Percentiles rank a stretch among this genome's conserved stretches.
Conservation (phyloP, 176 grass and related monocot species). For the Elaeis guineensis region DNA sequence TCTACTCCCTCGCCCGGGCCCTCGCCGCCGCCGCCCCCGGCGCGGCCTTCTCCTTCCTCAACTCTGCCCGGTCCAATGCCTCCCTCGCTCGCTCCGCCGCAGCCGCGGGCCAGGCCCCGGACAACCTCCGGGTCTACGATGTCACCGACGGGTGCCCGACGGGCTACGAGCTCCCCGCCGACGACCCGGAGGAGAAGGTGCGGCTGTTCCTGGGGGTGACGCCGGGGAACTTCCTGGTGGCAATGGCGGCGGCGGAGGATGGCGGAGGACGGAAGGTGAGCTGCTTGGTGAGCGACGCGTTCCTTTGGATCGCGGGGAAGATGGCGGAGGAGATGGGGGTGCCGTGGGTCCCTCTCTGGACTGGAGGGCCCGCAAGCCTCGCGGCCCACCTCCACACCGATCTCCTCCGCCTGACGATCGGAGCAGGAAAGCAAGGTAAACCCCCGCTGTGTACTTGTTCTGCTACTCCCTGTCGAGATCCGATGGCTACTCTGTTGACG, state of each 20-base stretch:
- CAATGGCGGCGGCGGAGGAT: constrained; percentile 16
- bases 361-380: constrained; percentile 34
- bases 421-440: constrained; percentile 31
- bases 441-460: too few relatives aligned
- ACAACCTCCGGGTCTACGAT: constrained; percentile 36
- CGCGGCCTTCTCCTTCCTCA: constrained; percentile 25
- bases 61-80: constrained; percentile 17
- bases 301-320: constrained; percentile 49
- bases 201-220: constrained; percentile 33
- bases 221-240: constrained; percentile 20
- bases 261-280: constrained; percentile 25
- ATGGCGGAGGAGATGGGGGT: constrained; percentile 12
- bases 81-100: constrained; percentile 3
- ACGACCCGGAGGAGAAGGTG: constrained; percentile 17
- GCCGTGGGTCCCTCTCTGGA: constrained; percentile 47
- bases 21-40: constrained; percentile 31
- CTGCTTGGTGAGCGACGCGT: constrained; percentile 47
- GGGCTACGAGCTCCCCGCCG: background rate
- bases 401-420: constrained; percentile 20
- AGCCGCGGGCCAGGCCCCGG: background rate
- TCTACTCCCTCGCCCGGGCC: constrained; percentile 32
- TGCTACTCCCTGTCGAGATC: too few relatives aligned
- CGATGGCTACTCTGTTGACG: too few relatives aligned
- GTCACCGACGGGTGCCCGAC: constrained; percentile 7
- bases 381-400: constrained; percentile 40